phyloP scores from a whole-genome alignment of 768 basidiomycete genomes.

The Suillus clintonianus region DNA sequence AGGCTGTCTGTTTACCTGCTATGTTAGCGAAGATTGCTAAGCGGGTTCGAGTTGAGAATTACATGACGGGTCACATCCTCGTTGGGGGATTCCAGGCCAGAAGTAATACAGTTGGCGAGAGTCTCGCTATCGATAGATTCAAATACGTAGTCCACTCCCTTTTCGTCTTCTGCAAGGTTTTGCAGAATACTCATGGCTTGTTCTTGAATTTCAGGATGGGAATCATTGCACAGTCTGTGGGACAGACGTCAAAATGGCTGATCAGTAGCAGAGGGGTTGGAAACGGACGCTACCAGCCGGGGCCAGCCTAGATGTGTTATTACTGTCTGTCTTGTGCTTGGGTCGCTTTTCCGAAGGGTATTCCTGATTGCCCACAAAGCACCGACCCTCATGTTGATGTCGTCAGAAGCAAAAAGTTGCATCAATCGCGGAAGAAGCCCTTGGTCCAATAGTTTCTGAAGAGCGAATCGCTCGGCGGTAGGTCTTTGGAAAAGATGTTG shows the following conservation, averaged over 20 bases:
- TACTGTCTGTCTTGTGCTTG: conserved; percentile 62
- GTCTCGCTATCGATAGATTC: conserved; percentile 48
- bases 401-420: conserved; percentile 51
- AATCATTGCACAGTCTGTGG: conserved; percentile 54
- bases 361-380: conserved; percentile 91
- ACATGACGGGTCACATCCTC: conserved; percentile 61
- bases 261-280: neutral
- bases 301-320: conserved; percentile 73
- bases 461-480: conserved; percentile 1
- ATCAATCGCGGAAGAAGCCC: conserved; percentile 69
- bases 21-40: neutral
- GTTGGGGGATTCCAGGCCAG: conserved; percentile 50
- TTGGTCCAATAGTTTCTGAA: conserved; percentile 59
- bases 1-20: conserved; percentile 48
- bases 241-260: conserved; percentile 1
- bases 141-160: conserved; percentile 65
- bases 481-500: neutral
- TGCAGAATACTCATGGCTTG: conserved; percentile 69
- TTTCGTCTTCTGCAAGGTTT: conserved; percentile 67
- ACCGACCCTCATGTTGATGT: conserved; percentile 62
- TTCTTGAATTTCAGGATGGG: conserved; percentile 60
- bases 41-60: conserved; percentile 5
- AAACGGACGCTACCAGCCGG: conserved; percentile 53
- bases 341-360: conserved; percentile 61
- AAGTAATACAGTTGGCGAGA: conserved; percentile 47